A percentile compares a stretch with the other conserved stretches of the same genome.
These are phyloP conservation scores for Paramarasmius palmivorus DNA, from an alignment of 1,284 basidiomycete species.

Conservation along the genomic window DNA sequence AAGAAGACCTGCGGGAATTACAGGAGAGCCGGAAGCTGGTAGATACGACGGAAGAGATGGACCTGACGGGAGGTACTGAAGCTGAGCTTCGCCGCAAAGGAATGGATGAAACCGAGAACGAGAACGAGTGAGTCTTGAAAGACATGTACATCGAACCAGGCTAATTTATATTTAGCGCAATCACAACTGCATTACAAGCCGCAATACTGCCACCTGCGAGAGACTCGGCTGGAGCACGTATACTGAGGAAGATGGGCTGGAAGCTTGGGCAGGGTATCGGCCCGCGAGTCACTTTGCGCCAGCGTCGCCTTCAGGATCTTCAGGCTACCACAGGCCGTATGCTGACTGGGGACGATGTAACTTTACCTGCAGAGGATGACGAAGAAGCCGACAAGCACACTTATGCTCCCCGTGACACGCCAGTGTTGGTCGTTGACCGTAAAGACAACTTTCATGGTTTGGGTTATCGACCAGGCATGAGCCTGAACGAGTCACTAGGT, in stretches of 20 bases:
- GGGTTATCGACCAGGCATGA: conserved; percentile 70
- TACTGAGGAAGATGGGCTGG: conserved; percentile 97
- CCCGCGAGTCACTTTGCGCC: conserved; percentile 80
- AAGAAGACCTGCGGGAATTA: conserved; percentile 89
- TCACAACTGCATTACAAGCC: conserved; percentile 59
- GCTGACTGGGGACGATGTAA: conserved; percentile 36
- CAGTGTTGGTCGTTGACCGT: conserved; percentile 58
- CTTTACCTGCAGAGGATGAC: conserved; percentile 49
- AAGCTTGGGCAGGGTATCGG: conserved; percentile 90
- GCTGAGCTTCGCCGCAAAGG: conserved; percentile 39
- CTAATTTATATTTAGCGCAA: conserved; percentile 43
- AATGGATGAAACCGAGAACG: conserved; percentile 41
- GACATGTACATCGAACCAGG: too few species aligned
- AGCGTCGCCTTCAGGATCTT: conserved; percentile 71
- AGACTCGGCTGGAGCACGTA: conserved; percentile 76
- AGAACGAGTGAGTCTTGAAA: conserved; percentile 49
- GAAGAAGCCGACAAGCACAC: conserved; percentile 84
- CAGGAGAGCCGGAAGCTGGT: conserved; percentile 73
- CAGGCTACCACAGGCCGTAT: conserved; percentile 40
- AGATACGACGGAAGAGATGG: conserved; percentile 77
- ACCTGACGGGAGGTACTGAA: conserved; percentile 59
- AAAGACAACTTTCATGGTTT: conserved; percentile 83
- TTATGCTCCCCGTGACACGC: conserved; percentile 83
- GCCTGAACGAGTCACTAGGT: conserved; percentile 61
- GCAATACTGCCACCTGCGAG: conserved; percentile 62